Evolutionary conservation across 1,284 basidiomycete species (phyloP), one percentile per base, ranked within the genome.

Genomic region (Caloboletus inedulis): DNA sequence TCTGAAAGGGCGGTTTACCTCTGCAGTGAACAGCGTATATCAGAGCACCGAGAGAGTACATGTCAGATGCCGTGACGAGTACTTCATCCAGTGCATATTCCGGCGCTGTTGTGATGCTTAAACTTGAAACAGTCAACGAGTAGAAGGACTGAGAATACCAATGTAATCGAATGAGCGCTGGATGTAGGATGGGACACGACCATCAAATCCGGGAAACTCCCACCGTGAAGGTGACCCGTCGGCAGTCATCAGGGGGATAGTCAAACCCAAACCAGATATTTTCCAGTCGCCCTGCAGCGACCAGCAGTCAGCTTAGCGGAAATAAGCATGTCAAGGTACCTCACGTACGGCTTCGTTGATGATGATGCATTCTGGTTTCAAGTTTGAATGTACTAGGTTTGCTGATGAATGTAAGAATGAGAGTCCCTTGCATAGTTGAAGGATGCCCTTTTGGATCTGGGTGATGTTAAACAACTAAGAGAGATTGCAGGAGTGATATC

Each of bases 141-240:
- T 16, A 44, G 48, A 51, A 46, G 14, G 36, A 27, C 31, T 4
- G 14, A n/a, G 18, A 16, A 51, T 51, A 92, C 92, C 92, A 66
- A 96, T 89, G 68, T 94, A 98, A 71, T 99, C 95, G 61, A 97
- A 91, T 49, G 94, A 93, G 54, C 93, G 85, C 69, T 97, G 94
- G 3, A 94, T 82, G 60, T 91, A 91, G 10, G 84, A 72, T 0
- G 94, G 91, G 23, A 92, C 72, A 43, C 87, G 78, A 16, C 84
- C 84, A 69, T 98, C 94, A 57, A 87, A 89, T 29, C 91, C 88
- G 0, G 94, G 94, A 63, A 91, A 96, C 56, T 90, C 85, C 85
- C 92, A 97, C 27, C 84, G 82, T 1, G 91, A 85, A 0, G 86
- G 77, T 5, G 80, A 76, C 1, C 92, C 94, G 57, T 90, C 85